phyloP scores from a whole-genome alignment of 768 basidiomycete species.

The Saitozyma sp. region DNA sequence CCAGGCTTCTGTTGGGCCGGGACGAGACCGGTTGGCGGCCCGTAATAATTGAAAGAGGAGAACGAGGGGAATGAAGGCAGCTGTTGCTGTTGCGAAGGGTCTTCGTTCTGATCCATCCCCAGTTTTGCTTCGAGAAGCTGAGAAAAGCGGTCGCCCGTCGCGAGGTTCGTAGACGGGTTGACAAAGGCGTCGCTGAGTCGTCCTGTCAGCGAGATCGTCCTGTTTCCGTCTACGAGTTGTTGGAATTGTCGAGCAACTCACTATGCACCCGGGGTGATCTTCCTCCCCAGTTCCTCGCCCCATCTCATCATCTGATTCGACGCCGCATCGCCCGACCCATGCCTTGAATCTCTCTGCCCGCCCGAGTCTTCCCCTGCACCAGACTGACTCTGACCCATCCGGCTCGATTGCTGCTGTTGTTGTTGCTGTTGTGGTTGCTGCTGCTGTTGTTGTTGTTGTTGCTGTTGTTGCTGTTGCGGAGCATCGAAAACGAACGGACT shows the following conservation, averaged over 20 bases:
- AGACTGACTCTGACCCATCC: no score
- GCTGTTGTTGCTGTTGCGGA: no score
- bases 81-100: neutral
- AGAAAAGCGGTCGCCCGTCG: conserved; percentile 36
- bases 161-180: neutral
- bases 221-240: neutral
- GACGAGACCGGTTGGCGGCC: neutral
- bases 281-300: neutral
- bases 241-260: neutral
- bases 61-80: neutral
- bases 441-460: no score
- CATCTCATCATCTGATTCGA: no score
- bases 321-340: neutral
- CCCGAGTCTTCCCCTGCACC: no score
- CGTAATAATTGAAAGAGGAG: neutral
- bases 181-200: conserved; percentile 2
- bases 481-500: no score
- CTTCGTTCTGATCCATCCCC: conserved; percentile 11
- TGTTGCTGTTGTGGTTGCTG: no score
- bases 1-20: neutral
- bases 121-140: conserved; percentile 42
- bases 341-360: no score
- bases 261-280: neutral
- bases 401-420: no score
- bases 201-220: neutral